Percentiles rank a stretch among this genome's conserved stretches.
Evolutionary conservation across 2,329 filamentous ascomycete species (phyloP).

Genomic region (Cryphonectria japonica): DNA sequence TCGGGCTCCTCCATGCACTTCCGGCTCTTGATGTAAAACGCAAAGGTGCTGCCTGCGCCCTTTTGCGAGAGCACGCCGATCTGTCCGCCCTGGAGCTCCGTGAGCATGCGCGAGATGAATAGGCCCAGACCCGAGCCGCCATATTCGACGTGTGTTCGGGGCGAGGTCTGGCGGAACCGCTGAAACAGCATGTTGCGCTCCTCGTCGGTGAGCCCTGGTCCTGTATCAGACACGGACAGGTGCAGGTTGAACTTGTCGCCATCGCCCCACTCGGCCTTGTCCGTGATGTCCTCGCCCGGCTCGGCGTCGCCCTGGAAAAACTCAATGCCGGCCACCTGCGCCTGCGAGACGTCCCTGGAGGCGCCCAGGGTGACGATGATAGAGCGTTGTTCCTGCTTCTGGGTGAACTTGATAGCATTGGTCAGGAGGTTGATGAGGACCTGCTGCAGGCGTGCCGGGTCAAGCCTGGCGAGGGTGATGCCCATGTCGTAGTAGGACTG

Average conservation of each 20-base stretch:
- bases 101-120: conserved; percentile 77
- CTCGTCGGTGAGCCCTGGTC: conserved; percentile 69
- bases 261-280: conserved; percentile 68
- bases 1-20: conserved; percentile 40
- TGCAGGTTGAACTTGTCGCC: conserved; percentile 74
- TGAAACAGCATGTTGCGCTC: conserved; percentile 78
- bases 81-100: conserved; percentile 77
- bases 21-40: conserved; percentile 74
- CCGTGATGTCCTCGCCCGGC: conserved; percentile 49
- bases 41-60: conserved; percentile 73
- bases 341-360: conserved; percentile 54
- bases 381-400: conserved; percentile 58
- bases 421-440: conserved; percentile 77
- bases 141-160: conserved; percentile 76
- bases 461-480: conserved; percentile 74
- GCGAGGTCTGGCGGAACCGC: conserved; percentile 77
- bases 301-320: conserved; percentile 54
- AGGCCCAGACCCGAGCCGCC: conserved; percentile 78
- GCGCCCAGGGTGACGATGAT: conserved; percentile 70
- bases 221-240: conserved; percentile 73
- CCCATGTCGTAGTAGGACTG: conserved; percentile 66
- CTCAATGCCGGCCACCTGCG: conserved; percentile 44
- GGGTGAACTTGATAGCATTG: conserved; percentile 68
- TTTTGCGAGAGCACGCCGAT: conserved; percentile 72
- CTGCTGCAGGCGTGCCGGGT: conserved; percentile 75